Base-by-base conservation (phyloP, 2,329 filamentous ascomycete species). In the Penicillium hordei region DNA sequence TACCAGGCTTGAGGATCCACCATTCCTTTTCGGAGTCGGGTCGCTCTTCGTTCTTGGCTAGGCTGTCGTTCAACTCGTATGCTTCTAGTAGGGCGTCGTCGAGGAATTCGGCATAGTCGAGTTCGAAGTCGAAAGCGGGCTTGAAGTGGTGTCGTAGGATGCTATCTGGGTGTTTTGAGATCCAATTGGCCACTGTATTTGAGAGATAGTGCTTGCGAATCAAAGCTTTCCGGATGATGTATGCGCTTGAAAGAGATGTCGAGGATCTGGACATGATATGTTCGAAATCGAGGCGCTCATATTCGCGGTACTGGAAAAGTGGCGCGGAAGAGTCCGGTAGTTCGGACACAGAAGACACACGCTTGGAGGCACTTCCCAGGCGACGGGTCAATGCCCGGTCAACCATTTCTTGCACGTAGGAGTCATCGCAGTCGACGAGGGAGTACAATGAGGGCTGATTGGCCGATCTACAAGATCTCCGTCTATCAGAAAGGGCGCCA, bases 1-100 rank as follows among this genome's bases (percentile, higher is more conserved):
- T 97, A 9, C 93, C 89, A 0, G 94, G 93, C 76, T 99, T 99
- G 59, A 99, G 75, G 64, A 99, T 97, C 94, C 94, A 99, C 93
- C 93, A 99, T 72, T 95, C 86, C 58, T 83, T 82, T 42, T 83
- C 77, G 10, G 74, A 65, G 19, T 83, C 84, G 61, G 94, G 93
- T 38, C 80, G 81, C 27, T 75, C 72, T 49, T 83, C 84, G 66
- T 96, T 96, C 45, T 81, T 81, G 33, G 84, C 83, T 74, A 95
- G 82, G 65, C 89, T 93, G 56, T 91, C 90, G 21, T 88, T 83
- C 51, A 99, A 76, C 69, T 97, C 94, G 72, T 89, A 97, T 0
- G 90, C 89, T 73, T 99, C 94, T 2, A 96, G 82, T 8, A 99
- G 79, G 0, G 94, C 90, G 67, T 99, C 94, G 63, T 97, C 94